phyloP scores from a whole-genome alignment of 108 stramenopile species.

The Cyclotella cryptica region DNA sequence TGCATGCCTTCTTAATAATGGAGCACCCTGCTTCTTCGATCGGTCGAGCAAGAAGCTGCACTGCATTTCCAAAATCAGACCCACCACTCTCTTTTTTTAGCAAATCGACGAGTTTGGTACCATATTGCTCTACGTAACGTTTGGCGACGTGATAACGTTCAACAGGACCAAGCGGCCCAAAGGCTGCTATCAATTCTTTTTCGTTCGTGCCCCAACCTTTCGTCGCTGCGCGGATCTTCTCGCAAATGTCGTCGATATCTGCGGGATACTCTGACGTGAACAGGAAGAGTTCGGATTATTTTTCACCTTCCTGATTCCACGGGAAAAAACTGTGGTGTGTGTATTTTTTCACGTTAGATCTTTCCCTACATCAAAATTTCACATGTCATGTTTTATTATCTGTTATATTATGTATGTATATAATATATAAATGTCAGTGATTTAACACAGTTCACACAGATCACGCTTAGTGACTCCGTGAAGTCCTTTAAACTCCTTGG shows the following conservation, averaged over 20 bases:
- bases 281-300: too few species aligned
- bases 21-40: conserved; percentile 15
- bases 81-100: conserved; percentile 15
- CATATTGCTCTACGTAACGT: conserved; percentile 4
- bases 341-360: too few species aligned
- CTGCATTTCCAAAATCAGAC: conserved; percentile 8
- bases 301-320: too few species aligned
- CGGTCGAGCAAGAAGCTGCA: conserved; percentile 10
- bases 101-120: conserved; percentile 2
- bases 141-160: conserved; percentile 8
- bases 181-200: background rate
- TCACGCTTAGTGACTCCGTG: too few species aligned
- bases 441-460: too few species aligned
- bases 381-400: too few species aligned
- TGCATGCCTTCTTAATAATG: conserved; percentile 8
- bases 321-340: too few species aligned
- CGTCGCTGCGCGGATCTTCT: conserved; percentile 2
- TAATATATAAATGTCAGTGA: too few species aligned
- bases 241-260: conserved; percentile 4
- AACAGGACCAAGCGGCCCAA: conserved; percentile 14
- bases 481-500: too few species aligned
- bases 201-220: conserved; percentile 15
- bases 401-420: too few species aligned
- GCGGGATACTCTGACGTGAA: conserved; percentile 3
- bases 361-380: too few species aligned